A percentile compares a stretch with the other conserved stretches of the same genome.
Evolutionary conservation across 73 alveolate species (phyloP).

Genomic region (Breviolum minutum): DNA sequence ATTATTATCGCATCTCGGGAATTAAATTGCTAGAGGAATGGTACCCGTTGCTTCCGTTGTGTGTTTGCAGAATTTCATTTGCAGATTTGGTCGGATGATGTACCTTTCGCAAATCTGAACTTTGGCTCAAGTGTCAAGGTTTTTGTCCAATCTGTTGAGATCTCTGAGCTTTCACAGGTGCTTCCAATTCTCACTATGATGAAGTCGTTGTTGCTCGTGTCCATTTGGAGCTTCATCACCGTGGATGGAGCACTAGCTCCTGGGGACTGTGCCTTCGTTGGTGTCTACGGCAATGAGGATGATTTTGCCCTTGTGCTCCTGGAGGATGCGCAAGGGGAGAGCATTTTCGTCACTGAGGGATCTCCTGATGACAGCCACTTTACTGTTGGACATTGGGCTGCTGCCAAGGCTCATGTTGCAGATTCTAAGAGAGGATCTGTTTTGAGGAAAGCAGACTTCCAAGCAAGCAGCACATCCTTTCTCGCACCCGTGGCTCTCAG

Average conservation of each 20-base stretch:
- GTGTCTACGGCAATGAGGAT: neutral
- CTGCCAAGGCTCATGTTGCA: neutral
- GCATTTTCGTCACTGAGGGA: conserved; percentile 3
- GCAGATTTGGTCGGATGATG: too few species aligned
- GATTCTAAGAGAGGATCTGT: neutral
- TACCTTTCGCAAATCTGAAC: neutral
- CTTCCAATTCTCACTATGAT: too few species aligned
- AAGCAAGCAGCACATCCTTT: neutral
- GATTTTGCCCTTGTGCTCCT: neutral
- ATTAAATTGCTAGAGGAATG: too few species aligned
- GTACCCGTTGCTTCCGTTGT: too few species aligned
- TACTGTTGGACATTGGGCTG: neutral
- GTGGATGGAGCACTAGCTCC: neutral
- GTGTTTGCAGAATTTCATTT: too few species aligned
- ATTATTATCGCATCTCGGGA: too few species aligned
- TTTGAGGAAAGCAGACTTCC: neutral
- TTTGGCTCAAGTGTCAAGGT: too few species aligned
- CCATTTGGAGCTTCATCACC: neutral
- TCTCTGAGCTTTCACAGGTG: too few species aligned
- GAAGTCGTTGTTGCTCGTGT: too few species aligned
- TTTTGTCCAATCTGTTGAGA: too few species aligned
- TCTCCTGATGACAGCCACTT: neutral
- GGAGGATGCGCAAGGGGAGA: conserved; percentile 20
- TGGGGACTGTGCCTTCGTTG: neutral
- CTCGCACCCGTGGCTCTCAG: conserved; percentile 1